Evolutionary conservation across 2,329 filamentous ascomycete species (phyloP).

Genomic region (Ceratocystis smalleyi): DNA sequence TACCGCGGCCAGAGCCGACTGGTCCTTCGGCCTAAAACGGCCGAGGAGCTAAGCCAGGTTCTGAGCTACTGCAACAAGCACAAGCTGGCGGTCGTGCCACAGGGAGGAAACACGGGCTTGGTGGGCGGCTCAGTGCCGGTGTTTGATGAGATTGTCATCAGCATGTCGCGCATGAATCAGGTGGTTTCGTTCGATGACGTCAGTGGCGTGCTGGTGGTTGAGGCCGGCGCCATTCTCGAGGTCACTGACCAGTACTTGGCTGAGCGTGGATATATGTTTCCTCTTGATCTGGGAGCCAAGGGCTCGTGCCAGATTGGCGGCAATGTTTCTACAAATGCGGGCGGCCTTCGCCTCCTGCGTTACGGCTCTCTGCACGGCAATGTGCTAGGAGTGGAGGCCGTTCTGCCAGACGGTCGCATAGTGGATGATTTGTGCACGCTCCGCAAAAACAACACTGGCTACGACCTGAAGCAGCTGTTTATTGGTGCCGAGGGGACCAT

Average conservation of each 20-base stretch:
- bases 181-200: constrained; percentile 87
- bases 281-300: constrained; percentile 92
- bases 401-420: constrained; percentile 83
- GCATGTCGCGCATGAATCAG: constrained; percentile 74
- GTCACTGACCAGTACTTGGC: constrained; percentile 73
- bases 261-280: constrained; percentile 76
- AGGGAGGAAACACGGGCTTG: constrained; percentile 91
- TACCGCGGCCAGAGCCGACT: constrained; percentile 81
- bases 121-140: constrained; percentile 93
- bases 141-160: constrained; percentile 96
- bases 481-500: constrained; percentile 92
- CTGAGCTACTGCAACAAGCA: constrained; percentile 91
- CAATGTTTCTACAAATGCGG: constrained; percentile 91
- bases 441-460: constrained; percentile 97
- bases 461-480: constrained; percentile 92
- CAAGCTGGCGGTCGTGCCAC: constrained; percentile 81
- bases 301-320: constrained; percentile 93
- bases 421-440: constrained; percentile 76
- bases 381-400: constrained; percentile 82
- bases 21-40: constrained; percentile 70
- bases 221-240: constrained; percentile 85
- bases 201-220: constrained; percentile 75
- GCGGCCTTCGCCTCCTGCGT: constrained; percentile 71
- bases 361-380: constrained; percentile 92
- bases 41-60: constrained; percentile 78